Base-by-base conservation (phyloP, 345 rosid genomes). In the Carallia brachiata region DNA sequence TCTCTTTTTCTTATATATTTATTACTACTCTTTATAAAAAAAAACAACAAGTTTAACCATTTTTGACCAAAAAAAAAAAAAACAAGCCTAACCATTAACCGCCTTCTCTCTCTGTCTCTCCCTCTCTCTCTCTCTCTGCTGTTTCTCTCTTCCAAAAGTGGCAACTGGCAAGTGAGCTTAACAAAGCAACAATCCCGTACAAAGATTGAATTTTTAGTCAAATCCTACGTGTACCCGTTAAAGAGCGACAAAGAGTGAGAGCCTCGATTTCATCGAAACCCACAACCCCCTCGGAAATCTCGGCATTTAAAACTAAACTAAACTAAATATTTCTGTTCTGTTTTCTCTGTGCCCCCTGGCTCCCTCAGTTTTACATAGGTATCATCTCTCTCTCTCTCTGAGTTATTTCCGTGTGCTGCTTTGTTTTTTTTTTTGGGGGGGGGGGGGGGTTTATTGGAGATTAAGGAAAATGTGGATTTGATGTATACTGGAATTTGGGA, bases 321-420 rank as follows among this genome's bases (percentile, higher is more conserved):
- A 32, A 31, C 27, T 9, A 32, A 39, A 62, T n/a, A 40, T 7
- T 31, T 36, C 50, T 52, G 12, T 15, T 30, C 7, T 1, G 23
- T 16, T 36, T 19, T 34, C 28, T 64, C 34, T 40, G 1, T 12
- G 61, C 31, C 70, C 34, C n/a, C 32, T 31, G 84, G 77, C 79
- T 80, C 71, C 61, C 72, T 55, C 60, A 56, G 44, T 70, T 64
- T 65, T 62, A 32, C 71, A n/a, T 18, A 67, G 80, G 83, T 74
- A 47, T 54, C 62, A 0, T 50, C 12, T 31, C 31, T 12, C 56
- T 18, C 15, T 12, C 50, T 44, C 50, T 10, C 50, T 44, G 15
- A 13, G 34, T 10, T 70, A 44, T 27, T 60, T 37, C 54, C 71
- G 1, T 52, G 5, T 54, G 7, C 69, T 48, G 55, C 7, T 53